phyloP scores from a whole-genome alignment of 306 rosid species.

The Casuarina cunninghamiana region DNA sequence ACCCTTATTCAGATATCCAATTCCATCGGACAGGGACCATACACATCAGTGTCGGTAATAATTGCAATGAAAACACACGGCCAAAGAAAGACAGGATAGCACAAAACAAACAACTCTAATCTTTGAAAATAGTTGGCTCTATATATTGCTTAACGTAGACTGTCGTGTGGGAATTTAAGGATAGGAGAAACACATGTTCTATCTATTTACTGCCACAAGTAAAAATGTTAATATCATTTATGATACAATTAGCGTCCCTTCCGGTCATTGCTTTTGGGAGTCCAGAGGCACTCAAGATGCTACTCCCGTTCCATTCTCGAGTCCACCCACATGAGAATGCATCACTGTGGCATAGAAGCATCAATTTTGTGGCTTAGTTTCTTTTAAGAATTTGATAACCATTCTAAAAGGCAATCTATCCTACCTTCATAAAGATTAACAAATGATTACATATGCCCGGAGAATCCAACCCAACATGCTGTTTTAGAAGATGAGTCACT shows the following conservation, averaged over 20 bases:
- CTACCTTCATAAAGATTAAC: not conserved
- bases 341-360: not conserved
- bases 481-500: constrained; percentile 36
- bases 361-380: not conserved
- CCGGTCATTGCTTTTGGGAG: constrained; percentile 1
- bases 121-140: no score
- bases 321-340: not conserved
- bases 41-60: no score
- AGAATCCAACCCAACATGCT: not conserved
- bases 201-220: not conserved
- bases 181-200: not conserved
- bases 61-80: no score
- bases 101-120: no score
- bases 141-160: no score
- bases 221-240: not conserved
- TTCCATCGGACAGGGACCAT: no score
- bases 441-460: constrained; percentile 10
- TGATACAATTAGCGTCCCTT: not conserved
- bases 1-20: no score
- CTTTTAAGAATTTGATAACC: not conserved
- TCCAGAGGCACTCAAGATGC: not conserved
- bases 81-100: no score
- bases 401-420: not conserved
- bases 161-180: no score
- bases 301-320: not conserved